A percentile compares a stretch with the other conserved stretches of the same genome.
These are phyloP conservation scores for Tricharina praecox DNA, from an alignment of 495 filamentous ascomycete genomes.

Conservation along the genomic window DNA sequence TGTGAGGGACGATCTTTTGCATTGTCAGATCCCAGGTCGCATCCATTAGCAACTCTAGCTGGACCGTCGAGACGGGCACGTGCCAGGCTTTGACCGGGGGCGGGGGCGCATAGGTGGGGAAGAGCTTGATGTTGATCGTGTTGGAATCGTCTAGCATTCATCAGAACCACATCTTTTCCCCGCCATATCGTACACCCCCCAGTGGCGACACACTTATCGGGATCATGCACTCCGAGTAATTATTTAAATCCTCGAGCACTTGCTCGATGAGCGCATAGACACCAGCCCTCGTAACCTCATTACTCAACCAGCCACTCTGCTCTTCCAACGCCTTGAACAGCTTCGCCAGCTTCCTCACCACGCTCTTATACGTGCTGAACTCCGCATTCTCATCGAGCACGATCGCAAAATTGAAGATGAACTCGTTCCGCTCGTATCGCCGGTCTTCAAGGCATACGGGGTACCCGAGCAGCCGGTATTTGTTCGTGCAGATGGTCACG, in stretches of 20 bases:
- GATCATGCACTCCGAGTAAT: slow-evolving; percentile 96
- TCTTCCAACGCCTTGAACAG: slow-evolving; percentile 79
- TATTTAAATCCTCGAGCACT: slow-evolving; percentile 86
- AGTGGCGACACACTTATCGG: slow-evolving; percentile 48
- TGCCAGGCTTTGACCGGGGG: slow-evolving; percentile 67
- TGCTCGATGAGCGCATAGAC: slow-evolving; percentile 75
- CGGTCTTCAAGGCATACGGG: slow-evolving; percentile 68
- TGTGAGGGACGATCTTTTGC: slow-evolving; percentile 58
- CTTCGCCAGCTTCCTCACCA: slow-evolving; percentile 67
- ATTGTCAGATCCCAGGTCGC: slow-evolving; percentile 86
- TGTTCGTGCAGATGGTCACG: slow-evolving; percentile 58
- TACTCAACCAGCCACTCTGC: slow-evolving; percentile 58
- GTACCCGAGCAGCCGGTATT: slow-evolving; percentile 69
- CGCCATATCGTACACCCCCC: no score
- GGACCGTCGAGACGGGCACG: slow-evolving; percentile 77
- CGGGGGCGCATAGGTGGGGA: slow-evolving; percentile 63
- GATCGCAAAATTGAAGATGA: slow-evolving; percentile 92
- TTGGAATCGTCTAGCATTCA: slow-evolving; percentile 63
- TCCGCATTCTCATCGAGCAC: slow-evolving; percentile 60
- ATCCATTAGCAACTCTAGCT: slow-evolving; percentile 56
- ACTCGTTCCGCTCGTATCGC: slow-evolving; percentile 77
- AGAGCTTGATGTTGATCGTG: slow-evolving; percentile 90
- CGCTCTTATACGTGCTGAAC: slow-evolving; percentile 54
- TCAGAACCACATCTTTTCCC: no score
- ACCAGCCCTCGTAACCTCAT: slow-evolving; percentile 31